Percentiles rank a stretch among this genome's conserved stretches.
phyloP scores from a whole-genome alignment of 2,329 filamentous ascomycete species.

The Trichoderma sp. region DNA sequence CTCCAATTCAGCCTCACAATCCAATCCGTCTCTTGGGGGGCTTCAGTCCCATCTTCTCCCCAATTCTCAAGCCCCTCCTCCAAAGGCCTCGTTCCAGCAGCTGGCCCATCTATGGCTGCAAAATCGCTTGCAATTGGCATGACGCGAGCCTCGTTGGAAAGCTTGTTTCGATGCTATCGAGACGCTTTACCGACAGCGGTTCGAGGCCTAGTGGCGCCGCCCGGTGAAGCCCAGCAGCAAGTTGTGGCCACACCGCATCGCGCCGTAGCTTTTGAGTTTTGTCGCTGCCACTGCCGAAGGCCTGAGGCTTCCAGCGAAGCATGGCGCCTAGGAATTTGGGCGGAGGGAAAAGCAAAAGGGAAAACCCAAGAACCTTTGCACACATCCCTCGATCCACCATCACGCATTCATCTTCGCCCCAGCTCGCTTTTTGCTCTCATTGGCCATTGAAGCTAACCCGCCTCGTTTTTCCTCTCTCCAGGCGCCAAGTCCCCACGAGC shows the following conservation, averaged over 20 bases:
- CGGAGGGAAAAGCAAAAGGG: not conserved
- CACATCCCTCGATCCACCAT: not conserved
- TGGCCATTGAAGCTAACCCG: slow-evolving; percentile 9
- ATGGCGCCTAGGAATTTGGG: not conserved
- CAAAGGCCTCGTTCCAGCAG: not conserved
- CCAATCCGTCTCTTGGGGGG: not conserved
- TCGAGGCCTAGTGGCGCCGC: slow-evolving; percentile 5
- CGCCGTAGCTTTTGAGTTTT: slow-evolving; percentile 12
- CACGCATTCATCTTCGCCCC: not conserved
- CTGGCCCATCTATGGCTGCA: not conserved
- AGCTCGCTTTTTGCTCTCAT: not conserved
- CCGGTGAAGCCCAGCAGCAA: not conserved
- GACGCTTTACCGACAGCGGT: slow-evolving; percentile 8
- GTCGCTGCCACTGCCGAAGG: not conserved
- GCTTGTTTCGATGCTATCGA: slow-evolving; percentile 1
- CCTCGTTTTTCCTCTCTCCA: not conserved
- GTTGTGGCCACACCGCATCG: slow-evolving; percentile 15
- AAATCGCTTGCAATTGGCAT: not conserved
- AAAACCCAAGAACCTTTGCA: not conserved
- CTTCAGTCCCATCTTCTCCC: not conserved
- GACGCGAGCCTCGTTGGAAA: not conserved
- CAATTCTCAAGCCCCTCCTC: not conserved
- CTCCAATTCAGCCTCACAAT: not conserved
- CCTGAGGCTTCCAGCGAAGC: not conserved
- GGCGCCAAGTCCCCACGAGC: not conserved